Conservation (phyloP, 179 eudicot genomes). For the Carnegiea gigantea region DNA sequence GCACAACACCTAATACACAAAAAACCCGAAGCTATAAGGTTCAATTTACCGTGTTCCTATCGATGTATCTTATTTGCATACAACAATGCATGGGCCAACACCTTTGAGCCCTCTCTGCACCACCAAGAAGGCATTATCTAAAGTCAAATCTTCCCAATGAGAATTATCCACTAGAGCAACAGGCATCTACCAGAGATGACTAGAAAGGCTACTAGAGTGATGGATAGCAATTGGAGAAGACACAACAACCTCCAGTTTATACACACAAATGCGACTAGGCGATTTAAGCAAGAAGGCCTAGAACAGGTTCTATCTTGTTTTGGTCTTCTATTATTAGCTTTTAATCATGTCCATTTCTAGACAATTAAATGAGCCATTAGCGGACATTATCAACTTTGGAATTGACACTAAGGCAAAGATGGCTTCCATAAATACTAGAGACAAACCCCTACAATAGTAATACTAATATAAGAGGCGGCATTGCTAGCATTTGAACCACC, state of each 20-base stretch:
- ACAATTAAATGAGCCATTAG: background rate
- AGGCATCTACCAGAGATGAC: background rate
- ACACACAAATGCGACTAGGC: background rate
- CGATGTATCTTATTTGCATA: background rate
- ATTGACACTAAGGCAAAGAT: background rate
- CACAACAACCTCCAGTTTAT: background rate
- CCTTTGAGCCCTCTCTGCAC: no score
- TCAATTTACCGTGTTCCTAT: background rate
- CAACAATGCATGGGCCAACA: background rate
- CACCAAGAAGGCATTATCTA: background rate
- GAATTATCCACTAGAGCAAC: background rate
- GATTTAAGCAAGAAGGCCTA: background rate
- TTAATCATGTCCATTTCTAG: background rate
- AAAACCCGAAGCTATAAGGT: background rate
- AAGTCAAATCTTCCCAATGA: background rate
- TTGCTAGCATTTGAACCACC: background rate
- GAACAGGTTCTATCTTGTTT: background rate
- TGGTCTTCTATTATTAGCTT: background rate
- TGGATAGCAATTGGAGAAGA: background rate
- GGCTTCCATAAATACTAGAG: background rate
- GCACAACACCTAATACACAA: background rate
- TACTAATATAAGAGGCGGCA: no score
- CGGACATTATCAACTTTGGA: background rate
- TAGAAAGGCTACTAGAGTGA: background rate
- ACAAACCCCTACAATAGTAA: background rate